phyloP scores from a whole-genome alignment of 345 rosid species.

The Murraya koenigii region DNA sequence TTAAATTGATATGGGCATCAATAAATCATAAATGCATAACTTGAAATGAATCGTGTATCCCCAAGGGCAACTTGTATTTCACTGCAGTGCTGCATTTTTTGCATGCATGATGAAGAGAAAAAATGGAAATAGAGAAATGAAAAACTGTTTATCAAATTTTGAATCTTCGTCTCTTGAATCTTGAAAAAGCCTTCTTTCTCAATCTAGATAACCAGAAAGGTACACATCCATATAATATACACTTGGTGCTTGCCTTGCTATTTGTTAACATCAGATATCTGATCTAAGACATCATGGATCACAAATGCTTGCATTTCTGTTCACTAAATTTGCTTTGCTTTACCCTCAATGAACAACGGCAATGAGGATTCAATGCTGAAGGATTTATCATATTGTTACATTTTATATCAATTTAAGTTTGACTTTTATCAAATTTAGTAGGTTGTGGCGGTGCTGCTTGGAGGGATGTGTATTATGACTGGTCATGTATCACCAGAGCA shows the following conservation, averaged over 20 bases:
- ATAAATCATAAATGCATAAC: neutral
- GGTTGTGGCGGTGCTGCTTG: constrained; percentile 44
- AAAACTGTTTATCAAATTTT: neutral
- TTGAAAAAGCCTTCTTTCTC: neutral
- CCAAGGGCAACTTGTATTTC: neutral
- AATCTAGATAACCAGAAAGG: neutral
- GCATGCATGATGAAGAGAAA: neutral
- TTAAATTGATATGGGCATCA: neutral
- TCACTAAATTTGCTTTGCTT: constrained; percentile 2
- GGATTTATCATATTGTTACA: neutral
- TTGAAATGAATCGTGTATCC: neutral
- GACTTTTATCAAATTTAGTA: constrained; percentile 11
- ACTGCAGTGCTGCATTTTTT: neutral
- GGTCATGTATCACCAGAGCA: constrained; percentile 40
- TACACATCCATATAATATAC: neutral
- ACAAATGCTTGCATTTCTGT: neutral
- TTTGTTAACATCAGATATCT: neutral
- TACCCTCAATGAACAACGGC: constrained; percentile 4
- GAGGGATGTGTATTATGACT: constrained; percentile 43
- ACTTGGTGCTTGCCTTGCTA: neutral
- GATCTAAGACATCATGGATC: neutral
- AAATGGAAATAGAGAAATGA: neutral
- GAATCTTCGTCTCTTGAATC: neutral
- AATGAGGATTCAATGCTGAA: neutral
- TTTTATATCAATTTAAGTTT: neutral